Conservation (phyloP, 179 eudicot genomes). For the Sideroxylon spinosum region DNA sequence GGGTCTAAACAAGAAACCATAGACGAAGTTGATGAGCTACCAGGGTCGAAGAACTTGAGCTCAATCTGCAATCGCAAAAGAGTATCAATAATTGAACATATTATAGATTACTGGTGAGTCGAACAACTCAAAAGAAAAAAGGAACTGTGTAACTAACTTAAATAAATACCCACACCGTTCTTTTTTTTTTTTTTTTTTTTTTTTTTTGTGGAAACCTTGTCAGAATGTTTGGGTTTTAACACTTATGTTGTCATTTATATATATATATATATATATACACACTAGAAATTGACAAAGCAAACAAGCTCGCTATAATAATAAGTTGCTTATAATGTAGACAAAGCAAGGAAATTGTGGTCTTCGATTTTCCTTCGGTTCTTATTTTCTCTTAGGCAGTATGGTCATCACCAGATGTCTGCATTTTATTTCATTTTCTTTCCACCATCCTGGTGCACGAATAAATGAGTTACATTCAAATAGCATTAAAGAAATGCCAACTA, state of each 20-base stretch:
- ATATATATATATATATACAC: neutral
- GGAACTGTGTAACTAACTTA: neutral
- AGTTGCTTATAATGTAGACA: neutral
- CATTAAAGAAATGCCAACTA: too few species aligned
- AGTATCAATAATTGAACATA: neutral
- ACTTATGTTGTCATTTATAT: too few species aligned
- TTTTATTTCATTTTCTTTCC: neutral
- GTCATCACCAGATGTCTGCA: too few species aligned
- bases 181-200: too few species aligned
- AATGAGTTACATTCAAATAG: too few species aligned
- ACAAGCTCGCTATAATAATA: too few species aligned
- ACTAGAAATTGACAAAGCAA: too few species aligned
- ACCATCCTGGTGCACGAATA: too few species aligned
- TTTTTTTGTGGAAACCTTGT: neutral
- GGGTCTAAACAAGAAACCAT: conserved; percentile 63
- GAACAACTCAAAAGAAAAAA: neutral
- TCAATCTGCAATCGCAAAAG: conserved; percentile 41
- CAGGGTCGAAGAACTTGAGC: conserved; percentile 60
- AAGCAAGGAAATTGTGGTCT: neutral
- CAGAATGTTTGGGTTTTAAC: neutral
- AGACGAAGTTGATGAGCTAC: conserved; percentile 66
- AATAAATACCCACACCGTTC: conserved; percentile 50
- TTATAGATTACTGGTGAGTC: neutral
- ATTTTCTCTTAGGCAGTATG: neutral
- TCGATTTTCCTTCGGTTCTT: neutral